These are phyloP conservation scores for Neurospora sp. DNA, from an alignment of 495 filamentous ascomycete species.

Conservation along the genomic window DNA sequence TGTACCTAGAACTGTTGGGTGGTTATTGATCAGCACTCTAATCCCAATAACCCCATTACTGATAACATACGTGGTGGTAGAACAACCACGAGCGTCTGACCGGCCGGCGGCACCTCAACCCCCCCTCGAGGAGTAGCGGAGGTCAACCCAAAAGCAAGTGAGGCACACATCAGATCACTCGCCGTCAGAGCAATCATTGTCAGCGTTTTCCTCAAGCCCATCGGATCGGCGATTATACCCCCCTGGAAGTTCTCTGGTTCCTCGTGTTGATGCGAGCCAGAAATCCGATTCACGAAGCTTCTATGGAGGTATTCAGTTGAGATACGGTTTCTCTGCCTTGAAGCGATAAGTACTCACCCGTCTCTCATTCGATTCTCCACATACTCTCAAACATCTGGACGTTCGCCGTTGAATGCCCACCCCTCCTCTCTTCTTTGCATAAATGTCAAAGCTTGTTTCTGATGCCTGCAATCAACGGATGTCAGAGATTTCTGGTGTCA, in stretches of 20 bases:
- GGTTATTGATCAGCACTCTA: neutral
- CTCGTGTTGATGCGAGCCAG: slow-evolving; percentile 6
- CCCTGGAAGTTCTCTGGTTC: slow-evolving; percentile 21
- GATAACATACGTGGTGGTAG: slow-evolving; percentile 23
- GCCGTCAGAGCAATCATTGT: slow-evolving; percentile 30
- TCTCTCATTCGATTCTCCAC: slow-evolving; percentile 5
- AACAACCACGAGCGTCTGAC: slow-evolving; percentile 19
- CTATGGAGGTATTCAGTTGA: neutral
- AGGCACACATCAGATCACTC: slow-evolving; percentile 2
- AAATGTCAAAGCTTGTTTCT: slow-evolving; percentile 36
- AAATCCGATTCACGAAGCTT: slow-evolving; percentile 22
- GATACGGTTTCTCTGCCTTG: neutral
- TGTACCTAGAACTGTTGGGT: slow-evolving; percentile 18
- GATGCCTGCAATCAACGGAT: slow-evolving; percentile 17
- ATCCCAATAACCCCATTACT: neutral
- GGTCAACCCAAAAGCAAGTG: neutral
- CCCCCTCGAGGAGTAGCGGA: neutral
- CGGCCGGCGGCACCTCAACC: neutral
- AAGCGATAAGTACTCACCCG: neutral
- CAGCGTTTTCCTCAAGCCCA: slow-evolving; percentile 34
- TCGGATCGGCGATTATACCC: slow-evolving; percentile 32
- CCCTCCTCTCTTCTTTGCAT: slow-evolving; percentile 29
- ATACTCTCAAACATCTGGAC: slow-evolving; percentile 15
- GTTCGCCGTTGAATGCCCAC: slow-evolving; percentile 15
- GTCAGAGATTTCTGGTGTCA: neutral